These are phyloP conservation scores for Backusella tuberculispora DNA, from an alignment of 192 early-diverging fungal species.

Conservation along the genomic window DNA sequence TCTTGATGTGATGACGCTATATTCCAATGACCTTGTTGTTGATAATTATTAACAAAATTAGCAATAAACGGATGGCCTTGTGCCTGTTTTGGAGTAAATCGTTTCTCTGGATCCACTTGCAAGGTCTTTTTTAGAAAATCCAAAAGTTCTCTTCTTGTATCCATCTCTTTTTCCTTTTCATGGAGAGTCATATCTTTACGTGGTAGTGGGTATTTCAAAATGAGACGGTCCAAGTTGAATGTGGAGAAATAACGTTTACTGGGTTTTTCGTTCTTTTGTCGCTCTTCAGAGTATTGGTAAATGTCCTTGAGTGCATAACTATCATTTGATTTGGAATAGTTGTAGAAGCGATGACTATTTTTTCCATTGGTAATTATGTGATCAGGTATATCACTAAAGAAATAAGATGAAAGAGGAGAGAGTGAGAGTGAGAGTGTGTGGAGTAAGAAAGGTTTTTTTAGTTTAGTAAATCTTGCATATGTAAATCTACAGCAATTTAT, in stretches of 20 bases:
- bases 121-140: slow-evolving; percentile 22
- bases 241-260: slow-evolving; percentile 31
- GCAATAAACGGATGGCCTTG: slow-evolving; percentile 13
- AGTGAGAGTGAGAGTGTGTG: neutral
- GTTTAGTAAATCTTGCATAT: neutral
- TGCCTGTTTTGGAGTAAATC: slow-evolving; percentile 21
- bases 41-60: neutral
- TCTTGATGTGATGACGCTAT: neutral
- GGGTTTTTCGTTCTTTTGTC: slow-evolving; percentile 16
- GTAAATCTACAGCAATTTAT: too few species aligned
- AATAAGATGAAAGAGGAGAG: neutral
- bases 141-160: neutral
- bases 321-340: slow-evolving; percentile 50
- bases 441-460: neutral
- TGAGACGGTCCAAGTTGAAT: neutral
- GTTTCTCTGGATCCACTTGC: slow-evolving; percentile 13
- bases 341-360: slow-evolving; percentile 79
- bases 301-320: slow-evolving; percentile 19
- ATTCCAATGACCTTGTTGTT: neutral
- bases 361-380: slow-evolving; percentile 75
- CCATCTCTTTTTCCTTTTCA: slow-evolving; percentile 23
- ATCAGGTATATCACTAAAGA: neutral
- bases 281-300: slow-evolving; percentile 21
- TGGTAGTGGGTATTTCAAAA: slow-evolving; percentile 23
- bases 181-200: neutral